A percentile compares a stretch with the other conserved stretches of the same genome.
Evolutionary conservation across 305 asterid species (phyloP).

Genomic region (Fraxinus paxiana): DNA sequence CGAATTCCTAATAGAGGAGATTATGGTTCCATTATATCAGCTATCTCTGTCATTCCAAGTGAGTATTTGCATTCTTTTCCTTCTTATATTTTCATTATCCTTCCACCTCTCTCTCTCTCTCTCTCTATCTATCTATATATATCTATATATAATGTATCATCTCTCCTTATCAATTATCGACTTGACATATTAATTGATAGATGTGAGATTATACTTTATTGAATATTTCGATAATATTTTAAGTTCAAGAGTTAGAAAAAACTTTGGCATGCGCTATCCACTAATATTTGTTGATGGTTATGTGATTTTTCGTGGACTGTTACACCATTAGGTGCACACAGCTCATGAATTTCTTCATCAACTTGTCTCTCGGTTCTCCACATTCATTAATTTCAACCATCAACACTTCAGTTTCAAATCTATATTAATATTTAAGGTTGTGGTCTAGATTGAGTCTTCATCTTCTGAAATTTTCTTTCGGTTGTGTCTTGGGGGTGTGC

Average conservation of each 20-base stretch:
- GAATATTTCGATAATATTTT: neutral
- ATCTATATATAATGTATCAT: neutral
- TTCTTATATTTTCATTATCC: constrained; percentile 4
- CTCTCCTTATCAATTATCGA: neutral
- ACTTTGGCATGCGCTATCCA: neutral
- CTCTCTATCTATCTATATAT: neutral
- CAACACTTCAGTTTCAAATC: neutral
- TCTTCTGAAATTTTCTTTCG: neutral
- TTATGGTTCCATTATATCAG: constrained; percentile 85
- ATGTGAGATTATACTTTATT: neutral
- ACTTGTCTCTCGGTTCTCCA: neutral
- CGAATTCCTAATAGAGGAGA: constrained; percentile 76
- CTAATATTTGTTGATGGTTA: neutral
- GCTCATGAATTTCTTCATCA: neutral
- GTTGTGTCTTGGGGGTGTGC: neutral
- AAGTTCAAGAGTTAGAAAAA: neutral
- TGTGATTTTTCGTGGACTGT: neutral
- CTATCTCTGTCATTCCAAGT: constrained; percentile 82
- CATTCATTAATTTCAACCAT: neutral
- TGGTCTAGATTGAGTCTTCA: neutral
- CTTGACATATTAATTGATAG: neutral
- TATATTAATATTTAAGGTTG: neutral
- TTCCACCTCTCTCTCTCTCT: neutral
- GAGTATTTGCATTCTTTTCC: constrained; percentile 27
- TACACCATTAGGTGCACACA: neutral